Evolutionary conservation across 2,329 filamentous ascomycete genomes (phyloP), one percentile per base, ranked within the genome.

Genomic region (Sporothrix sp.): DNA sequence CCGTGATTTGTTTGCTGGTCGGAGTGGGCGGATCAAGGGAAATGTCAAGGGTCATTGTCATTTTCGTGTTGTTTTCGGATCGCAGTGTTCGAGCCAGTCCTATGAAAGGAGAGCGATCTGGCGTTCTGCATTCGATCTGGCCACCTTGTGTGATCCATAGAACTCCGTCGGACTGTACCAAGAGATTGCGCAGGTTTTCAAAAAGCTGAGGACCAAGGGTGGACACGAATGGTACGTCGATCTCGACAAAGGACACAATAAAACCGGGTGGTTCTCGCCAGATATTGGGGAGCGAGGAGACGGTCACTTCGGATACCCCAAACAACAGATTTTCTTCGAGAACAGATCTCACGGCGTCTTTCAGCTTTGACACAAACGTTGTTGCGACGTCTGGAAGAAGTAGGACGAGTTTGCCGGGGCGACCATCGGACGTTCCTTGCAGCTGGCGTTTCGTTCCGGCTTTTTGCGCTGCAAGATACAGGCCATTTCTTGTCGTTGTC

Each of bases 91-190:
- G 65, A 1, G 71, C 66, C 14, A 78, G 59, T 2, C 69, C 73
- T n/a, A 71, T 58, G 18, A 75, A 65, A 0, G 68, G 63, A 2
- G 72, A 63, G 11, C 63, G 61, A 21, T 58, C 58, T 0, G 73
- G 71, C 14, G 64, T 35, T 28, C 44, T 13, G 59, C 61, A 38
- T 54, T 62, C 62, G 59, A 55, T 66, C 27, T 71, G 67, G 2
- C 69, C 71, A 4, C 68, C 69, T 0, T 62, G 60, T 0, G 72
- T 72, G 16, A 75, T 54, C 74, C 75, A 79, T 1, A 79, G 42
- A 1, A 78, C 56, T 2, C 67, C 64, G 14, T 63, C 65, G 1
- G 68, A 61, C 1, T 47, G 48, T 4, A 59, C 57, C 3, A 73
- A 58, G 14, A 79, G 57, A 0, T 57, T 54, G 25, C 71, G 66